Base-by-base conservation (phyloP, 2,329 filamentous ascomycete species). In the Trichoderma simmonsii region DNA sequence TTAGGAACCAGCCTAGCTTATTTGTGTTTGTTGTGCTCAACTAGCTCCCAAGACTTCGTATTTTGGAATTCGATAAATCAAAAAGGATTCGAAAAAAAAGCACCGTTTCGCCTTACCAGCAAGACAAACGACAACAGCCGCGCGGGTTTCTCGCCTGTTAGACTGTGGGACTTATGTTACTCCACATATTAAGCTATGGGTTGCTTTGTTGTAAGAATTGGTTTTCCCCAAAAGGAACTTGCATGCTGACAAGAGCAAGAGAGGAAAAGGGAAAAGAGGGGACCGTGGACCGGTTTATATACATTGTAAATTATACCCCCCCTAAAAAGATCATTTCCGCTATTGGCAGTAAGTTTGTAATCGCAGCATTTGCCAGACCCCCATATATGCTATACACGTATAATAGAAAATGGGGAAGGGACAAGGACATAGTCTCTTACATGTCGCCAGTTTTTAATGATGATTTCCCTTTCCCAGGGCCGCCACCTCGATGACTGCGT, bases 401-500 rank as follows among this genome's bases (percentile, higher is more conserved):
- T n/a, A 43, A n/a, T 43, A 9, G 21, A 54, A 14, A 24, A 12
- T 3, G 2, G 21, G n/a, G 11, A 24, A 21, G 43, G 43, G n/a
- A 48, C 36, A 32, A 32, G 30, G 30, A 43, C 14, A 36, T 9
- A 9, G 15, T 51, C 48, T 24, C 43, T 51, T 51, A 51, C 43
- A 51, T 2, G 43, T 21, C 48, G n/a, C 48, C n/a, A 18, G 54
- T 28, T 28, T 28, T 34, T 12, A 9, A 59, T 36, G 30, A 18
- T 32, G 34, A 39, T 18, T 4, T 2, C 43, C 30, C 30, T 5
- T 36, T 15, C 18, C 65, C 11, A 68, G 54, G n/a, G 34, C 32
- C 34, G 56, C 39, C 9, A 73, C 73, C 30, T 74, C 74, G 8
- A 72, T 6, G 12, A 75, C 51, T 0, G 73, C 73, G 18, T 72